Conservation (phyloP, 495 filamentous ascomycete genomes). For the Lasiosphaeris hirsuta region DNA sequence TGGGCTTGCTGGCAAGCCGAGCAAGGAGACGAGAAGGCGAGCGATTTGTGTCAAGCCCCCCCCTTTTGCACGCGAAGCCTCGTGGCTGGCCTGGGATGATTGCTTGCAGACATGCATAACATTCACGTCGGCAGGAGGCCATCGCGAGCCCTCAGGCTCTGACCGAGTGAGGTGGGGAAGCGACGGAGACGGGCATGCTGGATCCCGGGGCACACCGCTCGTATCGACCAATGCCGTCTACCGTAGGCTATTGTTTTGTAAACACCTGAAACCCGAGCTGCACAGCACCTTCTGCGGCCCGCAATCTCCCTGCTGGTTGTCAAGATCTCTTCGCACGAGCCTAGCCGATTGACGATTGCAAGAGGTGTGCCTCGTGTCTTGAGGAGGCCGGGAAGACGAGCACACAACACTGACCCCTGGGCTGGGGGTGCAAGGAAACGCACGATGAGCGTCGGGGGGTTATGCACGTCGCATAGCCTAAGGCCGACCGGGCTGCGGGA, state of each 20-base stretch:
- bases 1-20: no score
- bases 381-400: no score
- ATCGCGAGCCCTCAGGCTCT: no score
- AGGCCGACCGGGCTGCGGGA: conserved; percentile 13
- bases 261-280: conserved; percentile 10
- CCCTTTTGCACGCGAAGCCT: no score
- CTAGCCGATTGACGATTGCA: neutral
- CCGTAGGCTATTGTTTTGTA: neutral
- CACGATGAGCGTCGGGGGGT: conserved; percentile 6
- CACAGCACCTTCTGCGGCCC: conserved; percentile 1
- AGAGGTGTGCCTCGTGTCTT: no score
- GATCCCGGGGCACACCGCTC: neutral
- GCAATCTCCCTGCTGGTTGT: neutral
- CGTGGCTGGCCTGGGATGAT: no score
- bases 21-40: no score
- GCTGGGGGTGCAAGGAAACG: neutral
- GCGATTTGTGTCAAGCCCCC: no score
- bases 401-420: no score
- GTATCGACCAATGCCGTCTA: conserved; percentile 4
- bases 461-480: neutral
- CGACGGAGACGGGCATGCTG: conserved; percentile 1
- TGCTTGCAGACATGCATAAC: no score
- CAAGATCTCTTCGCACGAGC: neutral
- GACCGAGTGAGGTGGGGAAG: no score
- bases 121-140: no score